Evolutionary conservation across 257 asterid species (phyloP).

Genomic region (Forsythia viridissima): DNA sequence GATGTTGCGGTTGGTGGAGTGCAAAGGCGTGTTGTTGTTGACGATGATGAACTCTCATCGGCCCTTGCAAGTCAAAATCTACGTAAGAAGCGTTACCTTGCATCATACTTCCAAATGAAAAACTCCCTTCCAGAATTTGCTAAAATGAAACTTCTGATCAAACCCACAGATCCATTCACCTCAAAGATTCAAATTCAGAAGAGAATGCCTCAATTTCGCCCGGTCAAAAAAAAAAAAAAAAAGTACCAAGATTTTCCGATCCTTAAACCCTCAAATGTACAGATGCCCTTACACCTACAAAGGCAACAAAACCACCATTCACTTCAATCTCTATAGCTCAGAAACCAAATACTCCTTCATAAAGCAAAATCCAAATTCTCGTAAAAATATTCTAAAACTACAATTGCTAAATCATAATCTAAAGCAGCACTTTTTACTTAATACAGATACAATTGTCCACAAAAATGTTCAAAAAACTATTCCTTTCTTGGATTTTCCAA

Average conservation of each 20-base stretch:
- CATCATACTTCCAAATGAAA: conserved; percentile 50
- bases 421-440: background rate
- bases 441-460: background rate
- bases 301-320: background rate
- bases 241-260: no score
- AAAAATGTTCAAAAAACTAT: background rate
- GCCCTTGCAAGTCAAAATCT: conserved; percentile 53
- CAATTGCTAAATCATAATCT: background rate
- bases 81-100: conserved; percentile 48
- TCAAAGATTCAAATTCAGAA: conserved; percentile 19
- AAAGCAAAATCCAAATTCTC: background rate
- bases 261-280: background rate
- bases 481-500: background rate
- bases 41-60: conserved; percentile 46
- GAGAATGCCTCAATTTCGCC: background rate
- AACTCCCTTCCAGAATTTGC: conserved; percentile 44
- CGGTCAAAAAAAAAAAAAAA: no score
- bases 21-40: conserved; percentile 35
- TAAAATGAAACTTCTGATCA: conserved; percentile 19
- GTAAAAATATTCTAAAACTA: background rate
- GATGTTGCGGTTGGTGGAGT: conserved; percentile 35
- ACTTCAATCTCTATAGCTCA: background rate
- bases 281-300: background rate
- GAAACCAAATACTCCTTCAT: background rate
- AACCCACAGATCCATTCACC: conserved; percentile 23